Conservation (phyloP, 148 eudicot species). For the Cornus kousa region DNA sequence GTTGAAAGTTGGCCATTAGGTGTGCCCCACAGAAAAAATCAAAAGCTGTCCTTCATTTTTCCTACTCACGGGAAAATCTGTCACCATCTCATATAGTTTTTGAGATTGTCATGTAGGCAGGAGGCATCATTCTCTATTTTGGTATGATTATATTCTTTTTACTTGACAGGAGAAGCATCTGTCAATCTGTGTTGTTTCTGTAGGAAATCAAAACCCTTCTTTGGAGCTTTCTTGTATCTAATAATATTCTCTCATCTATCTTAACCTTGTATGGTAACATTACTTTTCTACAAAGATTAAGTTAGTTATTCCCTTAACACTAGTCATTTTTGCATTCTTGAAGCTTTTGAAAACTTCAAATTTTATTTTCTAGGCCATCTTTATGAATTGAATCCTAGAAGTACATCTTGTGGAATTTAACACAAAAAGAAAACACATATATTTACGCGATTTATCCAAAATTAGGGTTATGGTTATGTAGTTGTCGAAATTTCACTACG, state of each 20-base stretch:
- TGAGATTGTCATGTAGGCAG: slow-evolving; percentile 18
- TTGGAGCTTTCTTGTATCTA: background rate
- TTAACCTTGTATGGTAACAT: slow-evolving; percentile 5
- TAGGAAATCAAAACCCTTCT: background rate
- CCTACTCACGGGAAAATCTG: background rate
- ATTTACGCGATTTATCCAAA: too few species aligned
- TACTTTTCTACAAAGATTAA: background rate
- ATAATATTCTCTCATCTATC: background rate
- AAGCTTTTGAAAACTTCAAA: background rate
- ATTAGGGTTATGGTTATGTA: too few species aligned
- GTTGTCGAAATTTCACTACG: too few species aligned
- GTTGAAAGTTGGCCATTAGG: slow-evolving; percentile 7
- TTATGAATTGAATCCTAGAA: too few species aligned
- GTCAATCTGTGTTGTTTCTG: slow-evolving; percentile 4
- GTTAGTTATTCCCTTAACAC: background rate
- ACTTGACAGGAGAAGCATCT: slow-evolving; percentile 21
- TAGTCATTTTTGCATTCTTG: background rate
- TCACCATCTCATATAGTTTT: slow-evolving; percentile 10
- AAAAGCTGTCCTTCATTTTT: background rate
- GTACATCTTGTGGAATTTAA: too few species aligned
- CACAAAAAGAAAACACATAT: too few species aligned
- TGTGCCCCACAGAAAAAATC: background rate
- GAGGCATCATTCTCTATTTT: slow-evolving; percentile 21
- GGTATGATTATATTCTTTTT: slow-evolving; percentile 17
- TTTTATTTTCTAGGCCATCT: too few species aligned